Conservation (phyloP, 129 eudicot genomes). For the Tagetes patula region DNA sequence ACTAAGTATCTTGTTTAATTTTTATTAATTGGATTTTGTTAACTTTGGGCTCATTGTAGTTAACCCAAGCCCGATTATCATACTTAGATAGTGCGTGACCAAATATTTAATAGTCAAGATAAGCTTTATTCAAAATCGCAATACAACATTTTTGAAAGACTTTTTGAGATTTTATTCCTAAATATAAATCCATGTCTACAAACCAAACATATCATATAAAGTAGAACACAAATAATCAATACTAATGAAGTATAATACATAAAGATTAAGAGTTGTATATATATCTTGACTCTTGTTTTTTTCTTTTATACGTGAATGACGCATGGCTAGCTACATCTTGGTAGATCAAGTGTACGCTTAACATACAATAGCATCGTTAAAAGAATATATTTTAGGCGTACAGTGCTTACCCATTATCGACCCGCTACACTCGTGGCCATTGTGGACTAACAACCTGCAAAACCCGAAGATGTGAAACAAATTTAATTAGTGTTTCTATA, state of each 20-base stretch:
- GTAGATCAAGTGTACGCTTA: background rate
- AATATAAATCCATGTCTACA: background rate
- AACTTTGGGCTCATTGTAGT: too few relatives aligned
- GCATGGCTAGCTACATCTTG: background rate
- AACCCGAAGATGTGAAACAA: background rate
- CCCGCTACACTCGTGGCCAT: conserved; percentile 72
- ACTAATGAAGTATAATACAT: background rate
- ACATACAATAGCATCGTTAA: background rate
- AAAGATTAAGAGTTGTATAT: background rate
- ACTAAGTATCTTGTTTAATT: too few relatives aligned
- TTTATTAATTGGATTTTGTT: too few relatives aligned
- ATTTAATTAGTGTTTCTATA: too few relatives aligned
- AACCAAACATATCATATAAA: background rate
- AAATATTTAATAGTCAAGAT: too few relatives aligned
- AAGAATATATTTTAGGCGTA: conserved; percentile 13
- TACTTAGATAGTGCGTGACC: too few relatives aligned
- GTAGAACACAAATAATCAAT: background rate
- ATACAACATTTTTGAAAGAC: too few relatives aligned
- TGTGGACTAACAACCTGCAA: conserved; percentile 98
- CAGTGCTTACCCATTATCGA: background rate
- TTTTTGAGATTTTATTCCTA: background rate
- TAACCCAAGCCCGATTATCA: too few relatives aligned
- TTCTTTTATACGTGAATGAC: too few relatives aligned
- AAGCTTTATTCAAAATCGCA: too few relatives aligned
- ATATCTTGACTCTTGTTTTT: background rate